phyloP scores from a whole-genome alignment of 2,329 filamentous ascomycete species.

The Fusarium sp. region DNA sequence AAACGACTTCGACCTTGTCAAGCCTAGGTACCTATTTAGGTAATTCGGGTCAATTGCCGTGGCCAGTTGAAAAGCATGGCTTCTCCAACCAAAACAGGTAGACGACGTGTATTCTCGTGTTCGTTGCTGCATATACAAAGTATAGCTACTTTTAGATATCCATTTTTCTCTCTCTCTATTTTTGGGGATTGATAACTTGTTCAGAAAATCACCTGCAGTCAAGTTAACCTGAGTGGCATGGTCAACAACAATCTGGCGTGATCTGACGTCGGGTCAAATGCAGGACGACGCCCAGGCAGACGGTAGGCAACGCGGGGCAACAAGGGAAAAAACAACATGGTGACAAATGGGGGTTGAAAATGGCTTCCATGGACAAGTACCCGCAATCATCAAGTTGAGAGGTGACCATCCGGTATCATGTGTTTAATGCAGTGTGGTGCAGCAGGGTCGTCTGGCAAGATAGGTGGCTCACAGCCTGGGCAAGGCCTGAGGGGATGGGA shows the following conservation, averaged over 20 bases:
- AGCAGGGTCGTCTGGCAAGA: conserved; percentile 19
- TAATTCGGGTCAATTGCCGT: neutral
- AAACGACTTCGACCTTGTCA: neutral
- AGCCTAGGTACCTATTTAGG: neutral
- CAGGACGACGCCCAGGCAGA: conserved; percentile 1
- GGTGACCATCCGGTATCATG: conserved; percentile 11
- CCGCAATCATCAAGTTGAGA: neutral
- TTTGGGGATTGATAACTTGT: neutral
- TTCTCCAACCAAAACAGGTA: neutral
- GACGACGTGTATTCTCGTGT: neutral
- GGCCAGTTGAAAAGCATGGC: neutral
- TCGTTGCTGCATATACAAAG: neutral
- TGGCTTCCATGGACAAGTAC: neutral
- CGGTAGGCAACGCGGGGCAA: conserved; percentile 17
- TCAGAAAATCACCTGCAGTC: neutral
- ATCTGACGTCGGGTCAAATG: conserved; percentile 5
- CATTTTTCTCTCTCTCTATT: neutral
- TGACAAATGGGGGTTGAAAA: conserved; percentile 10
- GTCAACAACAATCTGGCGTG: conserved; percentile 5
- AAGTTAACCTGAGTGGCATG: neutral
- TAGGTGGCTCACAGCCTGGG: conserved; percentile 1
- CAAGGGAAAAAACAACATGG: conserved; percentile 3
- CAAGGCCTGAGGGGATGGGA: neutral
- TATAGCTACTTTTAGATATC: neutral
- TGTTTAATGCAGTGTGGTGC: conserved; percentile 17